Percentiles rank a stretch among this genome's conserved stretches.
These are phyloP conservation scores for Claviceps sp. DNA, from an alignment of 2,329 filamentous ascomycete species.

Conservation along the genomic window DNA sequence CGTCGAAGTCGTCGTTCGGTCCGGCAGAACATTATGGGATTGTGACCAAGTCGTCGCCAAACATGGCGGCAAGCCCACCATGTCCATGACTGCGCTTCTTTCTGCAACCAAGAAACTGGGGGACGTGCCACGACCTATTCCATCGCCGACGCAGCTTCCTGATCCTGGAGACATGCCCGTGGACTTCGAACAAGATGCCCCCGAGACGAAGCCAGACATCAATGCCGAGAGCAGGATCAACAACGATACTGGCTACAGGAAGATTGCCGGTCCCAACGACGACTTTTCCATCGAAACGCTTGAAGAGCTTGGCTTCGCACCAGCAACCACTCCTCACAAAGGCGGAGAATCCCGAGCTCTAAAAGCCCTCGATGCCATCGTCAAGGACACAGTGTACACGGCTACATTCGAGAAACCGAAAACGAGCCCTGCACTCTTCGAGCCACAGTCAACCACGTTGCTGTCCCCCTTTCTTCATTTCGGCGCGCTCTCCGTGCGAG, in stretches of 20 bases:
- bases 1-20: slow-evolving; percentile 50
- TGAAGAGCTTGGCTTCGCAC: slow-evolving; percentile 53
- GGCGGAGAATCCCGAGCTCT: slow-evolving; percentile 60
- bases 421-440: slow-evolving; percentile 60
- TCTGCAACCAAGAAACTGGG: slow-evolving; percentile 50
- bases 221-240: slow-evolving; percentile 42
- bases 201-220: slow-evolving; percentile 40
- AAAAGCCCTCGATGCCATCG: slow-evolving; percentile 40
- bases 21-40: slow-evolving; percentile 61
- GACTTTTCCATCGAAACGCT: slow-evolving; percentile 61
- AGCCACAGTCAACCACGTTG: slow-evolving; percentile 59
- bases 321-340: slow-evolving; percentile 51
- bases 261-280: slow-evolving; percentile 50
- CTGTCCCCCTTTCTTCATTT: slow-evolving; percentile 65
- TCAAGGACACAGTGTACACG: slow-evolving; percentile 50
- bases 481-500: slow-evolving; percentile 53
- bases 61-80: slow-evolving; percentile 57
- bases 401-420: slow-evolving; percentile 66
- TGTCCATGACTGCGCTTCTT: slow-evolving; percentile 58
- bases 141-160: slow-evolving; percentile 44
- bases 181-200: slow-evolving; percentile 41
- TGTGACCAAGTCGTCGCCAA: slow-evolving; percentile 53
- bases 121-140: slow-evolving; percentile 45
- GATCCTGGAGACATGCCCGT: slow-evolving; percentile 51
- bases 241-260: slow-evolving; percentile 43